These are phyloP conservation scores for Amanita polypyramis DNA, from an alignment of 768 basidiomycete genomes.

Conservation along the genomic window DNA sequence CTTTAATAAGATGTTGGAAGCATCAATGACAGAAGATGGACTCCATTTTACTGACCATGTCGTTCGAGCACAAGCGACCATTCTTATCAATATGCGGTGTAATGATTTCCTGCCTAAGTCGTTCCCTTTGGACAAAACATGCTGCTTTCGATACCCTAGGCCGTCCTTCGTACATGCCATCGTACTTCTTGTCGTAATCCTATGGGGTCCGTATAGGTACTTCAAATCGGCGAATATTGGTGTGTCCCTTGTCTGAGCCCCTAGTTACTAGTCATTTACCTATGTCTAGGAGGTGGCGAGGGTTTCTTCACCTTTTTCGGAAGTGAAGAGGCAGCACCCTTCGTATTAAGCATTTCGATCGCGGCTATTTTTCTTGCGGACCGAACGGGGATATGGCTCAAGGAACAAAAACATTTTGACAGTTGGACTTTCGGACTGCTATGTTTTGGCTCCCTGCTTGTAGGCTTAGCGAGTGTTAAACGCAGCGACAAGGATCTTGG, in stretches of 20 bases:
- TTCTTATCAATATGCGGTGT: slow-evolving; percentile 74
- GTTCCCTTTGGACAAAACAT: slow-evolving; percentile 66
- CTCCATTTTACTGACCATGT: slow-evolving; percentile 66
- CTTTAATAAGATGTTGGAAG: slow-evolving; percentile 73
- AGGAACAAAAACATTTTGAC: slow-evolving; percentile 81
- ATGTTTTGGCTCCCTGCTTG: slow-evolving; percentile 37
- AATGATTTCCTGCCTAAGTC: slow-evolving; percentile 57
- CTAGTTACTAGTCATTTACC: neutral
- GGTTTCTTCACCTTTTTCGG: neutral
- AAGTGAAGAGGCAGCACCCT: slow-evolving; percentile 25
- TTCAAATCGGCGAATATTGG: slow-evolving; percentile 18
- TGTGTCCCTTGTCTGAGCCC: slow-evolving; percentile 1
- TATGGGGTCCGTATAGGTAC: slow-evolving; percentile 42
- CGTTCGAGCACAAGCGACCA: slow-evolving; percentile 58
- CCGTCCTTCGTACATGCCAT: slow-evolving; percentile 47
- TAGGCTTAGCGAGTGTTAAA: slow-evolving; percentile 58
- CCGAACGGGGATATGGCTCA: slow-evolving; percentile 78
- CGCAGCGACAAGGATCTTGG: slow-evolving; percentile 75
- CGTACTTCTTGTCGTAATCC: slow-evolving; percentile 33
- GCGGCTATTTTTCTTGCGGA: slow-evolving; percentile 72
- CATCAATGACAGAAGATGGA: slow-evolving; percentile 72
- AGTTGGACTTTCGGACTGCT: slow-evolving; percentile 56
- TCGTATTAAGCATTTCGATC: slow-evolving; percentile 58
- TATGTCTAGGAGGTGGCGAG: neutral
- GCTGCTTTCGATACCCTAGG: slow-evolving; percentile 69